Evolutionary conservation across 1,139 yeast species (phyloP).

Genomic region (Saccharomyces pastorianus): DNA sequence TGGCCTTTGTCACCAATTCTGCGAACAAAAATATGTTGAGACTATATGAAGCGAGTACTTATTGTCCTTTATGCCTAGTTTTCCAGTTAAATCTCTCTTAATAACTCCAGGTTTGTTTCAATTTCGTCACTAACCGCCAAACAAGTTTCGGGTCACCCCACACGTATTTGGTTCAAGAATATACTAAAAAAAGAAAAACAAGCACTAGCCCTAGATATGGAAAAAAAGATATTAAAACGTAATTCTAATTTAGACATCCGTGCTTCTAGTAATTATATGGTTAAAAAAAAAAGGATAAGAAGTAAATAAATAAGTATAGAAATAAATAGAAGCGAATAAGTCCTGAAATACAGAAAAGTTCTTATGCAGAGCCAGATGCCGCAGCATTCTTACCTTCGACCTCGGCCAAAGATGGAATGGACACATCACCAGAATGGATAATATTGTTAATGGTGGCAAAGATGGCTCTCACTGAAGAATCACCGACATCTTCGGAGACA

Average conservation of each 20-base stretch:
- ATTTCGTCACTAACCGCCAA: constrained; percentile 1
- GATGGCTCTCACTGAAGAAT: constrained; percentile 77
- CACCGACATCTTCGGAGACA: constrained; percentile 84
- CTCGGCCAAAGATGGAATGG: constrained; percentile 17
- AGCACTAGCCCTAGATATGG: background rate
- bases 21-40: background rate
- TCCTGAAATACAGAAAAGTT: background rate
- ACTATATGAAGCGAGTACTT: background rate
- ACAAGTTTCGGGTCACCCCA: background rate
- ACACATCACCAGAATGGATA: constrained; percentile 29
- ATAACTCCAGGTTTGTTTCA: background rate
- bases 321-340: background rate
- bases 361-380: constrained; percentile 4
- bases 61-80: background rate
- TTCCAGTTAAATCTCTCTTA: background rate
- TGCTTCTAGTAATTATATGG: background rate
- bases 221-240: background rate
- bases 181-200: background rate
- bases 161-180: background rate
- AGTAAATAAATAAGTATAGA: background rate
- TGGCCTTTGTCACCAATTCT: background rate
- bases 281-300: background rate
- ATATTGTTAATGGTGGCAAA: constrained; percentile 59
- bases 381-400: constrained; percentile 6
- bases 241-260: background rate